A percentile compares a stretch with the other conserved stretches of the same genome.
Evolutionary conservation across 2,329 filamentous ascomycete species (phyloP).

Genomic region (Intubia oerlemansii): DNA sequence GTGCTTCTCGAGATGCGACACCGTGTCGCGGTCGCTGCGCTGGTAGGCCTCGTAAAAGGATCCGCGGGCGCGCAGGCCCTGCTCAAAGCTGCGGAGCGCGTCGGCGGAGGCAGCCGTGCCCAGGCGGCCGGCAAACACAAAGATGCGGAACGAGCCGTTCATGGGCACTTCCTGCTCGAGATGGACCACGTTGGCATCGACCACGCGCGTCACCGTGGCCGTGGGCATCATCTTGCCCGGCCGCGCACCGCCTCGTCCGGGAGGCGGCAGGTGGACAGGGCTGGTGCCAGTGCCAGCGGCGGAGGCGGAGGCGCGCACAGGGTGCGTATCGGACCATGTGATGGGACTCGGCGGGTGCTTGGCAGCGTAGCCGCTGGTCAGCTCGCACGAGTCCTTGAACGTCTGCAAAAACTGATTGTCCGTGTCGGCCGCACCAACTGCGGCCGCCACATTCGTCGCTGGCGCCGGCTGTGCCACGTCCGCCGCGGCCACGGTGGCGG

Average conservation of each 20-base stretch:
- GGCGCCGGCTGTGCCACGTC: too few relatives aligned
- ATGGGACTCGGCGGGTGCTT: conserved; percentile 63
- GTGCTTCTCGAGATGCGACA: conserved; percentile 60
- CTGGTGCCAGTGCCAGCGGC: conserved; percentile 37
- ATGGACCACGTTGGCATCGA: conserved; percentile 76
- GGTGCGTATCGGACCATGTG: conserved; percentile 62
- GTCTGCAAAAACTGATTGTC: conserved; percentile 72
- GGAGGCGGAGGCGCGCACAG: conserved; percentile 48
- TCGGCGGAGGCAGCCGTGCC: conserved; percentile 25
- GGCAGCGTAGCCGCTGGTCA: conserved; percentile 82
- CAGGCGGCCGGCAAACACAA: conserved; percentile 60
- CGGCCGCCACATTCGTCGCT: too few relatives aligned
- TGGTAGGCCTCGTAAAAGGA: conserved; percentile 55
- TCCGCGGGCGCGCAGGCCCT: conserved; percentile 37
- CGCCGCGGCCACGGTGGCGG: conserved; percentile 43
- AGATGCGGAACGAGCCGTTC: conserved; percentile 74
- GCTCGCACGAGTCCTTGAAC: conserved; percentile 81
- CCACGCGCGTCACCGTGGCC: conserved; percentile 64
- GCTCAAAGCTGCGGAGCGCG: conserved; percentile 50
- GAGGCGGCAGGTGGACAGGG: too few relatives aligned
- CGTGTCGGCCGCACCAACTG: conserved; percentile 3
- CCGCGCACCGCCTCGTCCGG: too few relatives aligned
- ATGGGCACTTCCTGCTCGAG: conserved; percentile 77
- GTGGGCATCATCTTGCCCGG: conserved; percentile 60
- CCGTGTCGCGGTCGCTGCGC: conserved; percentile 34